Base-by-base conservation (phyloP, 2,329 filamentous ascomycete species). In the Fusarium brachygibbosum region DNA sequence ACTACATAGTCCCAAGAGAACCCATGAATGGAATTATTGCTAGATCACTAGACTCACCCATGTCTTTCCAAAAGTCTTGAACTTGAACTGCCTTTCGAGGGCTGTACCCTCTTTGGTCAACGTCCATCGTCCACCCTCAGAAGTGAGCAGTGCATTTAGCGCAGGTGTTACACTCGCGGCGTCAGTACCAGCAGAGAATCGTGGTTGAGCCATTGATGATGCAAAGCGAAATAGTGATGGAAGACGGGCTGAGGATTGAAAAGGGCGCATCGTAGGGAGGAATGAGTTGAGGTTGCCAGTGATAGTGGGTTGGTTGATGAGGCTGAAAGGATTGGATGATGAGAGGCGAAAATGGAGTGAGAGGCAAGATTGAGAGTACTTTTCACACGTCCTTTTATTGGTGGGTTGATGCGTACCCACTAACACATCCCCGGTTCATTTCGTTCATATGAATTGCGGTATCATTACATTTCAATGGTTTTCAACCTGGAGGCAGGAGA, bases 1-100 rank as follows among this genome's bases (percentile, higher is more conserved):
- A 32, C 10, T 14, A 17, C 11, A 31, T 10, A n/a, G 12, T 25
- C 17, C 5, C 9, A n/a, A 38, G 6, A 28, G 9, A 16, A 11
- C 21, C 4, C 19, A 16, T 11, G 23, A 5, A 5, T 35, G 11
- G 16, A 2, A n/a, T 23, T 46, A n/a, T 10, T 14, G 3, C 29
- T 10, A 10, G 17, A 6, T 8, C 35, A 25, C 21, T 19, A 35
- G 11, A 82, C 84, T 64, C 69, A 89, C 87, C 88, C 89, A 91
- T 10, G 87, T 87, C 80, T 88, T 90, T 35, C 85, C 82, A 76
- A 91, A 91, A 3, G 83, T 89, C 79, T 88, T 89, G 74, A 91
- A 91, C 73, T 82, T 86, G 75, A 90, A 90, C 56, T 79, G 82
- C 53, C 88, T 82, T 78, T 90, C 87, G 2, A 91, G 70, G 0